These are phyloP conservation scores for Boletus rubroflammeus DNA, from an alignment of 768 basidiomycete genomes.

Conservation along the genomic window DNA sequence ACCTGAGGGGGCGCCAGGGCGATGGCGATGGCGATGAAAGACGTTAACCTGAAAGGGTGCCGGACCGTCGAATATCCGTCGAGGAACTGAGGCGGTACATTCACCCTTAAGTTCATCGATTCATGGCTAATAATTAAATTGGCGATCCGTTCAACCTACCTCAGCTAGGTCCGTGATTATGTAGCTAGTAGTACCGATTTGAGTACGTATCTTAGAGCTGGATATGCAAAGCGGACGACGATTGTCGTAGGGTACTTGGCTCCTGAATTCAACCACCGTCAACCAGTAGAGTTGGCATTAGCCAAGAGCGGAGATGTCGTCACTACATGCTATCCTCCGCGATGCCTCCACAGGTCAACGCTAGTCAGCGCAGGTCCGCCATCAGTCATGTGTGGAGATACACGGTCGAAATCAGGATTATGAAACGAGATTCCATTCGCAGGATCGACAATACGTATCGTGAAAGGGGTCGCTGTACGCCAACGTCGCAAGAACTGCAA, in stretches of 20 bases:
- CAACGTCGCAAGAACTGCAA: not conserved
- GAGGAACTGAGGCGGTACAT: no score
- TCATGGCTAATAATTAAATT: not conserved
- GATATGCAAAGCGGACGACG: no score
- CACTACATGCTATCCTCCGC: not conserved
- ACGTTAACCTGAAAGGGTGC: no score
- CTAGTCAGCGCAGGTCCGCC: not conserved
- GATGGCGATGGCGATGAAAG: not conserved
- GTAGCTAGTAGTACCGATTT: not conserved
- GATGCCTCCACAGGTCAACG: not conserved
- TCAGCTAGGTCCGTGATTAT: not conserved
- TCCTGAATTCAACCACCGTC: not conserved
- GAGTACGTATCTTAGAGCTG: no score
- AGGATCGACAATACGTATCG: not conserved
- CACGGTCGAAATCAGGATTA: not conserved
- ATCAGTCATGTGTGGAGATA: not conserved
- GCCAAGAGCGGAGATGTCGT: not conserved
- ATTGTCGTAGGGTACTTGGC: not conserved
- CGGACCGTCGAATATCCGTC: no score
- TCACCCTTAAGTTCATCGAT: no score
- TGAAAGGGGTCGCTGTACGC: not conserved
- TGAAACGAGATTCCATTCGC: not conserved
- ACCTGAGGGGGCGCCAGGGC: no score
- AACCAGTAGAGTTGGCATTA: not conserved
- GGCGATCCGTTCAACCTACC: not conserved